Evolutionary conservation across 2,329 filamentous ascomycete genomes (phyloP), one percentile per base, ranked within the genome.

Genomic region (Penicillium sp.): DNA sequence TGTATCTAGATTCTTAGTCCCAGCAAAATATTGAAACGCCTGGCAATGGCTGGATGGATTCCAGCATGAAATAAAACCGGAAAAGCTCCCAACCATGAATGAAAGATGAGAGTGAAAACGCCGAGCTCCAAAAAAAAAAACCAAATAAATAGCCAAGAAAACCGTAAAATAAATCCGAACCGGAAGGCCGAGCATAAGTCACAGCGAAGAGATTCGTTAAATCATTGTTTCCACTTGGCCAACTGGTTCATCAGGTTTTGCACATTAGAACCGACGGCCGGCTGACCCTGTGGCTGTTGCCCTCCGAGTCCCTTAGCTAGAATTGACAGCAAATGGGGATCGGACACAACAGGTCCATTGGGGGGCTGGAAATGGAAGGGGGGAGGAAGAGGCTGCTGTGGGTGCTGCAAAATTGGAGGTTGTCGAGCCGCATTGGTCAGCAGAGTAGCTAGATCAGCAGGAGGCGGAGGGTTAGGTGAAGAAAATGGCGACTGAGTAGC

Each of bases 201-300:
- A 58, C 48, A 54, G 45, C 29, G 50, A 63, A 48, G 50, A 61
- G 50, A 64, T 43, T 66, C 62, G 50, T 67, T 47, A 63, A 62
- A 61, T 76, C 71, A 79, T 69, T 77, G 76, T 66, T 77, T 78
- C 74, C 77, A 80, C 66, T 77, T 77, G 37, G 75, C 69, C 56
- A 81, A 61, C 55, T 80, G 78, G 55, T 78, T 76, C 71, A 81
- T 77, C 49, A 81, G 75, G 56, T 78, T 78, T 62, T 80, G 79
- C 35, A 80, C 74, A 62, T 80, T 77, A 46, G 74, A 66, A 45
- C 64, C 65, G 52, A 70, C 62, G 35, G 67, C 55, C 43, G 70
- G 63, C 55, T 75, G 73, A 45, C 67, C 66, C 54, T 76, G 76
- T 37, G 68, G 66, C 51, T 69, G 71, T 46, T 74, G 71, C 26